Evolutionary conservation across 345 rosid genomes (phyloP).

Genomic region (Eucalyptus polyanthemos): DNA sequence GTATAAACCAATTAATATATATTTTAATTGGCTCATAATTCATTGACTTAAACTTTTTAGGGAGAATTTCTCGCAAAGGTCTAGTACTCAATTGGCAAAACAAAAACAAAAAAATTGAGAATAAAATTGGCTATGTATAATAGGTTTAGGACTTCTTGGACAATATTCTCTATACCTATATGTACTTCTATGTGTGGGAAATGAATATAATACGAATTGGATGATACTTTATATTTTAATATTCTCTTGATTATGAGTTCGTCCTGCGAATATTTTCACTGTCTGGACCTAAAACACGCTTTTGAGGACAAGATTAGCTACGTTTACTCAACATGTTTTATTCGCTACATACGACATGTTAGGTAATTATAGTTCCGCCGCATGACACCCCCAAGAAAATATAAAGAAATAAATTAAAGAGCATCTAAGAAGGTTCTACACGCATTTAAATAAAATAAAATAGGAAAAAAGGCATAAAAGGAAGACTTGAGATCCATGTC

Average conservation of each 20-base stretch:
- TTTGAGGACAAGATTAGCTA: background rate
- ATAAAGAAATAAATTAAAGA: background rate
- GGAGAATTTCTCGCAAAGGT: accelerated
- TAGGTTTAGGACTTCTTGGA: background rate
- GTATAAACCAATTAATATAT: background rate
- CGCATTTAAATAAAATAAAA: background rate
- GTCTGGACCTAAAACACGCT: background rate
- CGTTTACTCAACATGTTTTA: background rate
- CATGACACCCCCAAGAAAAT: background rate
- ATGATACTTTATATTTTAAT: background rate
- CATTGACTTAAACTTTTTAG: background rate
- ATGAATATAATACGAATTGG: background rate
- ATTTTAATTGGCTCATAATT: background rate
- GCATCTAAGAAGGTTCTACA: background rate
- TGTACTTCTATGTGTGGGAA: background rate
- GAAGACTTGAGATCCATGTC: background rate
- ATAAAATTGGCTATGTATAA: background rate
- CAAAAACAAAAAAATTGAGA: background rate
- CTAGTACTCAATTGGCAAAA: background rate
- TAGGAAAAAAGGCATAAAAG: background rate
- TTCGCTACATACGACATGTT: background rate
- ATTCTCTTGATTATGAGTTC: background rate
- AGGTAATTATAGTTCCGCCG: background rate
- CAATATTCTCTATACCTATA: background rate
- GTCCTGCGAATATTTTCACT: background rate